A percentile compares a stretch with the other conserved stretches of the same genome.
Conservation (phyloP, 2,329 filamentous ascomycete genomes). For the Teratosphaeria epicoccoides region DNA sequence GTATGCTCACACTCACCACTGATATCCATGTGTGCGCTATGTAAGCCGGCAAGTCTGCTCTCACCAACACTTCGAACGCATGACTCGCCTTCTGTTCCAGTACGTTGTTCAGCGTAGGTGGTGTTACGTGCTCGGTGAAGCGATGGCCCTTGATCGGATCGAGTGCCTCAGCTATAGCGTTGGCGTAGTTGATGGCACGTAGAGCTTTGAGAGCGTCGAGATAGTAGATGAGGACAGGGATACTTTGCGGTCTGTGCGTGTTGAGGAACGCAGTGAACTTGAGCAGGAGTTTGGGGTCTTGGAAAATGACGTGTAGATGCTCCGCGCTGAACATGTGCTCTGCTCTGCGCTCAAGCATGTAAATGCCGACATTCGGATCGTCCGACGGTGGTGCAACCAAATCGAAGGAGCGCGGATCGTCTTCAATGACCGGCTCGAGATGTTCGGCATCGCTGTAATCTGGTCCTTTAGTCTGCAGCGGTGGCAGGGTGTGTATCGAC, state of each 20-base stretch:
- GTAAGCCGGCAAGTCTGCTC: conserved; percentile 61
- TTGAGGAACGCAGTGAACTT: conserved; percentile 59
- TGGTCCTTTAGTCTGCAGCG: conserved; percentile 35
- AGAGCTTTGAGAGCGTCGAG: conserved; percentile 61
- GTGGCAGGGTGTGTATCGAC: conserved; percentile 26
- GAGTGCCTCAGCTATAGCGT: conserved; percentile 54
- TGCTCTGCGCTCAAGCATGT: conserved; percentile 53
- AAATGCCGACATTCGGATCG: conserved; percentile 24
- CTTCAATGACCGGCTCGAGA: conserved; percentile 39
- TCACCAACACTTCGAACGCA: conserved; percentile 54
- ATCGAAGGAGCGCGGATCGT: conserved; percentile 45
- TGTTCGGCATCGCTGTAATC: conserved; percentile 31
- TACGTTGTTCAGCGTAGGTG: conserved; percentile 45
- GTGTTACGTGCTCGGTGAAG: conserved; percentile 43
- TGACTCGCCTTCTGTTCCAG: conserved; percentile 54
- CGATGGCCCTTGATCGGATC: conserved; percentile 45
- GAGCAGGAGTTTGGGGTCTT: conserved; percentile 50
- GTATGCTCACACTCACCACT: conserved; percentile 59
- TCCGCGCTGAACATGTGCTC: conserved; percentile 55
- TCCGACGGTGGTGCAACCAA: conserved; percentile 35
- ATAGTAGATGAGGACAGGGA: conserved; percentile 60
- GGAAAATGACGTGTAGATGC: conserved; percentile 56
- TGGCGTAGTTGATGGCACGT: conserved; percentile 59
- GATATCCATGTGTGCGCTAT: conserved; percentile 59
- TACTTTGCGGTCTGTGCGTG: conserved; percentile 47